Evolutionary conservation across 441 rosid species (phyloP).

Genomic region (Euphorbia corollata): DNA sequence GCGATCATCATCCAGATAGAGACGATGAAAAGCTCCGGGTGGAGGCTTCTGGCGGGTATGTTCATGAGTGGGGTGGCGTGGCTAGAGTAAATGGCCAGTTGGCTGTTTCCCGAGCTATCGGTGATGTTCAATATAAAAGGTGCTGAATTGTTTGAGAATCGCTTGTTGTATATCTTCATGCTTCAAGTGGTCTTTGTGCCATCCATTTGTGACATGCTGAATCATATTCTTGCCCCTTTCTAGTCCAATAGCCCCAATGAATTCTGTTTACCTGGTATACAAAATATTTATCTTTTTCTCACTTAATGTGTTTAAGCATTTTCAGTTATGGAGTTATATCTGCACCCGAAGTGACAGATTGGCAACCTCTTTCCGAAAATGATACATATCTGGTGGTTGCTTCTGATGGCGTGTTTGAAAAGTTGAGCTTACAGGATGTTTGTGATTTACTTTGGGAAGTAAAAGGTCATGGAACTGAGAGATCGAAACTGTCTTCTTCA

Average conservation of each 20-base stretch:
- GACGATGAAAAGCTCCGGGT: constrained; percentile 84
- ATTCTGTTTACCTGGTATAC: too few relatives aligned
- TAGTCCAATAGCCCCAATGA: neutral
- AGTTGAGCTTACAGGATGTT: constrained; percentile 64
- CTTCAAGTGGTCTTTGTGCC: neutral
- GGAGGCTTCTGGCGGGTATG: constrained; percentile 89
- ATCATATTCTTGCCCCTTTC: constrained; percentile 11
- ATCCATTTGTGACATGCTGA: constrained; percentile 3
- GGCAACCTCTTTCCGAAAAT: constrained; percentile 61
- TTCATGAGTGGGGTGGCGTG: constrained; percentile 69
- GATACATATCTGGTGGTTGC: constrained; percentile 87
- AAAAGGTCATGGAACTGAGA: constrained; percentile 30
- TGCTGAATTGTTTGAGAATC: constrained; percentile 16
- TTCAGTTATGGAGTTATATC: constrained; percentile 84
- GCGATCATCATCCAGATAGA: constrained; percentile 84
- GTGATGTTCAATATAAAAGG: constrained; percentile 71
- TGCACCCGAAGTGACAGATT: constrained; percentile 80
- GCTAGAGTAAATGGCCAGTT: constrained; percentile 85
- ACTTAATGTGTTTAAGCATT: constrained; percentile 13
- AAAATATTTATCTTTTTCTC: neutral
- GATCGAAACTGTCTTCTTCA: constrained; percentile 46
- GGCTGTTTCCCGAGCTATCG: constrained; percentile 88
- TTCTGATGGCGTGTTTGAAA: constrained; percentile 91
- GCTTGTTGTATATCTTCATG: constrained; percentile 11
- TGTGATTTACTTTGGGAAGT: constrained; percentile 76